A percentile compares a stretch with the other conserved stretches of the same genome.
phyloP scores from a whole-genome alignment of 176 grass and related monocot genomes.

The Puya raimondii region DNA sequence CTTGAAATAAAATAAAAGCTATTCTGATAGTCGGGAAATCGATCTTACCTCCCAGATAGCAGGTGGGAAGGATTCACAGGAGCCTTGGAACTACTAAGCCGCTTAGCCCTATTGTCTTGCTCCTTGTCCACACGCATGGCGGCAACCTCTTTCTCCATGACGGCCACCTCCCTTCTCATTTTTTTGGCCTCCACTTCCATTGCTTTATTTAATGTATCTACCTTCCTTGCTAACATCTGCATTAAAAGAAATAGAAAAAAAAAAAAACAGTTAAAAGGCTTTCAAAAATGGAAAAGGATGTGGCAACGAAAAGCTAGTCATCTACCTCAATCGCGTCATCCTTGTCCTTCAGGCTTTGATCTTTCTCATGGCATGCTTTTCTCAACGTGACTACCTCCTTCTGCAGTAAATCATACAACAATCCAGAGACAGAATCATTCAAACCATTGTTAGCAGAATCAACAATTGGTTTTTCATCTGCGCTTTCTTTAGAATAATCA shows the following conservation, averaged over 20 bases:
- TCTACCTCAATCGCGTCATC: conserved; percentile 92
- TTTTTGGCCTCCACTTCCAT: conserved; percentile 97
- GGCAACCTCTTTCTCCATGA: conserved; percentile 87
- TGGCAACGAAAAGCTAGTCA: conserved; percentile 4
- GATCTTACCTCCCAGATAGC: not conserved
- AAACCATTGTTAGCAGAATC: conserved; percentile 32
- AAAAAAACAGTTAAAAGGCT: not conserved
- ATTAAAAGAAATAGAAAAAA: conserved; percentile 7
- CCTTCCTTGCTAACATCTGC: conserved; percentile 90
- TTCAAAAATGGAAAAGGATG: conserved; percentile 1
- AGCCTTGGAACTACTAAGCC: conserved; percentile 52
- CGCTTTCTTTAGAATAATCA: conserved; percentile 36
- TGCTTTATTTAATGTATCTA: conserved; percentile 82
- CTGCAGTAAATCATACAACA: conserved; percentile 88
- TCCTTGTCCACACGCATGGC: conserved; percentile 72
- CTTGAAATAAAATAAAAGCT: too few species aligned
- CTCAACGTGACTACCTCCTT: conserved; percentile 84
- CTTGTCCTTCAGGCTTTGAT: conserved; percentile 86
- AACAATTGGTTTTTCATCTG: conserved; percentile 37
- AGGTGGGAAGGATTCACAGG: conserved; percentile 49
- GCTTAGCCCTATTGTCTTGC: conserved; percentile 59
- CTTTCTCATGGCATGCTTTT: conserved; percentile 85
- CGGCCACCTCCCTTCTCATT: conserved; percentile 79
- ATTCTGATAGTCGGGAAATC: not conserved
- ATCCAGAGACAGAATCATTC: conserved; percentile 60